Evolutionary conservation across 2,329 filamentous ascomycete genomes (phyloP), one percentile per base, ranked within the genome.

Genomic region (Leptosphaerulina australis): DNA sequence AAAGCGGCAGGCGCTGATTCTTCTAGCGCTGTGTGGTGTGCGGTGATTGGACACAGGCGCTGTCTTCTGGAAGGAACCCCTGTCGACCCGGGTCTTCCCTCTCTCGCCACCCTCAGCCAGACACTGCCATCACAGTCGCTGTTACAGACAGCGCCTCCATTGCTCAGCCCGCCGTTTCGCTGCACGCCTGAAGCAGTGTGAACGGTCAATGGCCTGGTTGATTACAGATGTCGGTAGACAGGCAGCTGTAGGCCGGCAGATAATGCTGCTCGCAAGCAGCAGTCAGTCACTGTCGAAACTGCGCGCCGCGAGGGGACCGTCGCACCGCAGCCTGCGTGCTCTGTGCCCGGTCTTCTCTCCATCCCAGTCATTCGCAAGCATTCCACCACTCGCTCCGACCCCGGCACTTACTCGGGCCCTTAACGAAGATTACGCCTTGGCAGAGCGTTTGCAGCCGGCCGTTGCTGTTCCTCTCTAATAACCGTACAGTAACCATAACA

Each of bases 1-100:
- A 58, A 58, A 56, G 55, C 55, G 47, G 55, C 52, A 53, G 55
- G 35, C 33, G 50, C 34, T 51, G 41, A 30, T 37, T 41, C 41
- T 51, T 51, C 48, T 51, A 38, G 53, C 44, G 33, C 14, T 14
- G 22, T 1, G 14, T 1, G 18, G n/a, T 9, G 4, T 28, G 15
- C 5, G 4, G 4, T 20, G n/a, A 49, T 53, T 58, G 46, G 50
- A 39, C n/a, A 28, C 46, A 12, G 15, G 5, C 14, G 14, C 29
- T 20, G 22, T 37, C 39, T 41, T 49, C 36, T 36, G 20, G 36
- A 46, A 41, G 41, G 40, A 35, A 34, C 24, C 56, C 43, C 28
- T 44, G 44, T 37, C 40, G 24, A 18, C 48, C 35, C n/a, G n/a
- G n/a, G n/a, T n/a, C 15, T 33, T 36, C 36, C 22, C 20, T 39